Percentiles rank a stretch among this genome's conserved stretches.
Conservation (phyloP, 108 stramenopile genomes). For the Licmophora abbreviata region DNA sequence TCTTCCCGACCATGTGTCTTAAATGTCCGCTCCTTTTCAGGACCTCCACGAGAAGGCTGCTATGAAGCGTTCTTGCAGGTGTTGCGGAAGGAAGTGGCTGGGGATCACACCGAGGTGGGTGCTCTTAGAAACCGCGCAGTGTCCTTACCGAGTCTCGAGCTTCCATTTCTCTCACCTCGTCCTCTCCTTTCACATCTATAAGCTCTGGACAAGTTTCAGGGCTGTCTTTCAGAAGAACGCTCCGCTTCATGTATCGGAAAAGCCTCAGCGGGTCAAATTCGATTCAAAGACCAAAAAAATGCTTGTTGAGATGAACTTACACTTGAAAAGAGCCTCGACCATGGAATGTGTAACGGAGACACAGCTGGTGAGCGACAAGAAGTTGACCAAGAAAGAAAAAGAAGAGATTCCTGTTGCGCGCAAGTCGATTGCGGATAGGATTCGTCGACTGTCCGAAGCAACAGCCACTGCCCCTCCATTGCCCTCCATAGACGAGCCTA, state of each 20-base stretch:
- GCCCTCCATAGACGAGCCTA: too few relatives aligned
- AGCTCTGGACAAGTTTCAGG: constrained; percentile 1
- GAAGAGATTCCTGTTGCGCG: neutral
- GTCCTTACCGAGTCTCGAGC: neutral
- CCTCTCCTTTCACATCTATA: neutral
- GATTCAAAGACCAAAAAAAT: constrained; percentile 30
- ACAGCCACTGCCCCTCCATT: too few relatives aligned
- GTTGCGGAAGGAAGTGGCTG: constrained; percentile 4
- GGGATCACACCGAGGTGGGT: constrained; percentile 3
- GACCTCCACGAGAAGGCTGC: too few relatives aligned
- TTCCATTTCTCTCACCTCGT: neutral
- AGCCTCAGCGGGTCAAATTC: constrained; percentile 14
- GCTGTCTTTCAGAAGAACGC: neutral
- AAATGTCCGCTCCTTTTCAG: too few relatives aligned
- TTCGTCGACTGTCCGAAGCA: too few relatives aligned
- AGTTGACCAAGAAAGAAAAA: constrained; percentile 7
- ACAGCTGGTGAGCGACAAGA: constrained; percentile 36
- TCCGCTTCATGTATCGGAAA: neutral
- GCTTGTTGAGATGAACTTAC: constrained; percentile 25
- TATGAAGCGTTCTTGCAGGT: constrained; percentile 1
- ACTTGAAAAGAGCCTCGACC: constrained; percentile 12
- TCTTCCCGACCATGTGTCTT: too few relatives aligned
- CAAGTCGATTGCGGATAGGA: neutral
- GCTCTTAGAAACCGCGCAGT: neutral
- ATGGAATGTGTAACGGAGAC: constrained; percentile 21